phyloP scores from a whole-genome alignment of 2,329 filamentous ascomycete genomes.

The Trichophyton simii region DNA sequence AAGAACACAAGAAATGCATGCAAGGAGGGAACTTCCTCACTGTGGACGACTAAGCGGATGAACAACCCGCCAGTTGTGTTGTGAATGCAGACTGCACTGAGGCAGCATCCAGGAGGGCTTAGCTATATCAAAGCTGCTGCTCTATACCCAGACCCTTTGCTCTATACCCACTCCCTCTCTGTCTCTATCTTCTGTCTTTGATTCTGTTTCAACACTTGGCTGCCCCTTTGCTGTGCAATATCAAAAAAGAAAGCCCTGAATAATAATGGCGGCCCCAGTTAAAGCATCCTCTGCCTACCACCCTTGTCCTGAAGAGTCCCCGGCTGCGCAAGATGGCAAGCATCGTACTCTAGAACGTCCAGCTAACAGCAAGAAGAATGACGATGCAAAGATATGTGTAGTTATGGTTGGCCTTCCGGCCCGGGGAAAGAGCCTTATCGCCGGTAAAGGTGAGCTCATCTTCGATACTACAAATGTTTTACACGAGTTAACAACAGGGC shows the following conservation, averaged over 20 bases:
- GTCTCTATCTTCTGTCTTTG: neutral
- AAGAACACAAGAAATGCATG: neutral
- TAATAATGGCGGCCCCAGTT: neutral
- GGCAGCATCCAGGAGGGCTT: neutral
- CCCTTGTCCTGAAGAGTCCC: neutral
- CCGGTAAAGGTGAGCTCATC: conserved; percentile 65
- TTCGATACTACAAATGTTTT: neutral
- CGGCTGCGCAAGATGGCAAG: neutral
- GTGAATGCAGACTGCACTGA: neutral
- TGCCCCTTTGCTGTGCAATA: neutral
- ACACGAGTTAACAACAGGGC: neutral
- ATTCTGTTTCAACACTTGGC: neutral
- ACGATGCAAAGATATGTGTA: conserved; percentile 93
- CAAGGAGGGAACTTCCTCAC: neutral
- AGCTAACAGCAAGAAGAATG: conserved; percentile 48
- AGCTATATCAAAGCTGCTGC: neutral
- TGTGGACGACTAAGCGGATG: neutral
- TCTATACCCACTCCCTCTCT: neutral
- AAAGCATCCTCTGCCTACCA: neutral
- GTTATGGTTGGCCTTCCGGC: conserved; percentile 97
- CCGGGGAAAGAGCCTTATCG: conserved; percentile 92
- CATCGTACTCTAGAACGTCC: neutral
- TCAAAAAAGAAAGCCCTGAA: neutral
- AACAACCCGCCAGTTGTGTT: neutral
- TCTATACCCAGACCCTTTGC: neutral